phyloP scores from a whole-genome alignment of 2,329 filamentous ascomycete species.

The Penicillium vulpinum region DNA sequence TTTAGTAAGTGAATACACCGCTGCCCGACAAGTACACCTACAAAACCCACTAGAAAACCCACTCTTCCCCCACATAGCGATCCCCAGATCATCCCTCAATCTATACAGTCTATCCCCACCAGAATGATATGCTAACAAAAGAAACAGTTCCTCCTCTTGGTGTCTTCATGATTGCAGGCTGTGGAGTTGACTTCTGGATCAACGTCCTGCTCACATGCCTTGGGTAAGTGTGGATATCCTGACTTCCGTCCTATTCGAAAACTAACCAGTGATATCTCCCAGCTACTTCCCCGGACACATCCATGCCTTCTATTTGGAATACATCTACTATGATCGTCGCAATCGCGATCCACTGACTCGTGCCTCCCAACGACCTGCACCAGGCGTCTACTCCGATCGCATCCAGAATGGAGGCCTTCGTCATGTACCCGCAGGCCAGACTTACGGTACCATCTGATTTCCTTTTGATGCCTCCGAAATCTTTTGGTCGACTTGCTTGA shows the following conservation, averaged over 20 bases:
- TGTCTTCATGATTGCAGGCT: constrained; percentile 65
- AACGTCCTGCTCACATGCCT: constrained; percentile 68
- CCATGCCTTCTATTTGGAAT: constrained; percentile 79
- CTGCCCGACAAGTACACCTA: not conserved
- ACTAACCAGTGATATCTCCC: constrained; percentile 3
- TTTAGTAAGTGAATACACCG: constrained; percentile 42
- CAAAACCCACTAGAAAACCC: no score
- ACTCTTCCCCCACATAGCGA: not conserved
- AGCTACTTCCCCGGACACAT: constrained; percentile 77
- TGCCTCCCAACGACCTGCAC: constrained; percentile 26
- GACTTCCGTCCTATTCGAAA: not conserved
- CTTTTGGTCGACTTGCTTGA: no score
- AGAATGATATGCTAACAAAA: constrained; percentile 11
- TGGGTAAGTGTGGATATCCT: constrained; percentile 47
- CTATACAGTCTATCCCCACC: not conserved
- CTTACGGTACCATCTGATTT: constrained; percentile 29
- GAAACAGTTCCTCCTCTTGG: constrained; percentile 64
- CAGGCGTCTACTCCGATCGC: constrained; percentile 43
- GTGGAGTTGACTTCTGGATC: constrained; percentile 64
- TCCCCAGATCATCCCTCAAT: not conserved
- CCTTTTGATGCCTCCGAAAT: not conserved
- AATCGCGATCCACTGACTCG: constrained; percentile 25
- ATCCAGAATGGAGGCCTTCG: constrained; percentile 40
- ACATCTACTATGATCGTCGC: constrained; percentile 74
- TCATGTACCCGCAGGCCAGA: constrained; percentile 2